Evolutionary conservation across 2,329 filamentous ascomycete genomes (phyloP).

Genomic region (Elsinoe ampelina): DNA sequence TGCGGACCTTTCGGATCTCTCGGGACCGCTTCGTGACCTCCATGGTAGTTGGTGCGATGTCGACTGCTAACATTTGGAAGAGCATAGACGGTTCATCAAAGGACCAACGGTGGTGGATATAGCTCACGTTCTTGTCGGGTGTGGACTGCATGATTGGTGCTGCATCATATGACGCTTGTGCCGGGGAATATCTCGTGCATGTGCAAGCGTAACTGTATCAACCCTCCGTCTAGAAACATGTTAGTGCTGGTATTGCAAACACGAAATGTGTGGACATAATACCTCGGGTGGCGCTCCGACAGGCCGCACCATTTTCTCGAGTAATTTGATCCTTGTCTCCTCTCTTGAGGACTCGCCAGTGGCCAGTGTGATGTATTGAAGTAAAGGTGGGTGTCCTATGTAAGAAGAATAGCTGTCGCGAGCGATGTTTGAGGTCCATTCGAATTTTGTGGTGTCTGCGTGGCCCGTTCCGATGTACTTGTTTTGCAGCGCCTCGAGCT

Average conservation of each 20-base stretch:
- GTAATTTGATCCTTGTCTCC: conserved; percentile 68
- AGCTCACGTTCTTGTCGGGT: no score
- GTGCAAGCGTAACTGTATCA: neutral
- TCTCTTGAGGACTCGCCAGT: conserved; percentile 69
- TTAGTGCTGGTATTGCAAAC: neutral
- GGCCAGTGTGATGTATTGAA: conserved; percentile 82
- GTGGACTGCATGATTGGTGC: no score
- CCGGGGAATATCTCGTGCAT: no score
- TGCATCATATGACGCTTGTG: no score
- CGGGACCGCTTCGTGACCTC: no score
- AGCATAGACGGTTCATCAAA: no score
- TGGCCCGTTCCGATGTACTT: conserved; percentile 95
- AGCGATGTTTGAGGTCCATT: conserved; percentile 92
- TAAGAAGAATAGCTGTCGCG: conserved; percentile 87
- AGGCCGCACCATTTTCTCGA: conserved; percentile 63
- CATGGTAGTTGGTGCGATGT: no score
- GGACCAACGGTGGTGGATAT: no score
- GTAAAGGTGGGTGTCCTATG: conserved; percentile 76
- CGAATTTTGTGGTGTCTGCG: conserved; percentile 92
- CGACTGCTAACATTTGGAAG: no score
- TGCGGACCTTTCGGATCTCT: no score
- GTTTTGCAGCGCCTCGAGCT: conserved; percentile 91
- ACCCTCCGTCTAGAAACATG: neutral
- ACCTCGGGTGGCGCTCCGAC: conserved; percentile 58
- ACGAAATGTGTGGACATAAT: no score